These are phyloP conservation scores for Cladosporium sp. DNA, from an alignment of 2,329 filamentous ascomycete genomes.

Conservation along the genomic window DNA sequence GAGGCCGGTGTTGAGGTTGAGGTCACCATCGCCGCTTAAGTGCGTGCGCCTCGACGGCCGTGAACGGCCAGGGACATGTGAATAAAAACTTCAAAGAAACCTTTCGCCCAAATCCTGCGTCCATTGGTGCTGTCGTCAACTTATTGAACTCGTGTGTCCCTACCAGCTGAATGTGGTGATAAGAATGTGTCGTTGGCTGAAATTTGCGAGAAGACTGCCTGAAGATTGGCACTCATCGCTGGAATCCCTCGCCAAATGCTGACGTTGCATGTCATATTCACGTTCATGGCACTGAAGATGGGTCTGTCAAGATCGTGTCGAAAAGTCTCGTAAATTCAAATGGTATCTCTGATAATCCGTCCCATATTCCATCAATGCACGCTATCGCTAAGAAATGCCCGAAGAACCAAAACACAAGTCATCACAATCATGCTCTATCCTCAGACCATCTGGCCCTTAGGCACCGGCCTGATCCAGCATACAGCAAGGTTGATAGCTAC, in stretches of 20 bases:
- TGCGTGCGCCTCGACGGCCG: not conserved
- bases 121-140: not conserved
- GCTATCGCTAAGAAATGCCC: not conserved
- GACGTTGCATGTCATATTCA: too few relatives aligned
- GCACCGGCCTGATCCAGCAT: conserved; percentile 55
- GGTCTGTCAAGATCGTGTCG: not conserved
- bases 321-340: not conserved
- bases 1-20: conserved; percentile 90
- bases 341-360: not conserved
- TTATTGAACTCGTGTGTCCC: too few relatives aligned
- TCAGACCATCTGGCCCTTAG: conserved; percentile 48
- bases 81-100: not conserved
- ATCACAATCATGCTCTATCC: conserved; percentile 17
- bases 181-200: too few relatives aligned
- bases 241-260: too few relatives aligned
- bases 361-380: not conserved
- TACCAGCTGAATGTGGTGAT: too few relatives aligned
- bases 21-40: conserved; percentile 81
- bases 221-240: too few relatives aligned
- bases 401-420: not conserved
- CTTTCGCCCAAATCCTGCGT: not conserved
- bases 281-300: not conserved
- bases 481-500: conserved; percentile 64
- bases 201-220: too few relatives aligned
- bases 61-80: not conserved